These are phyloP conservation scores for Aspergillus sp. DNA, from an alignment of 2,329 filamentous ascomycete species.

Conservation along the genomic window DNA sequence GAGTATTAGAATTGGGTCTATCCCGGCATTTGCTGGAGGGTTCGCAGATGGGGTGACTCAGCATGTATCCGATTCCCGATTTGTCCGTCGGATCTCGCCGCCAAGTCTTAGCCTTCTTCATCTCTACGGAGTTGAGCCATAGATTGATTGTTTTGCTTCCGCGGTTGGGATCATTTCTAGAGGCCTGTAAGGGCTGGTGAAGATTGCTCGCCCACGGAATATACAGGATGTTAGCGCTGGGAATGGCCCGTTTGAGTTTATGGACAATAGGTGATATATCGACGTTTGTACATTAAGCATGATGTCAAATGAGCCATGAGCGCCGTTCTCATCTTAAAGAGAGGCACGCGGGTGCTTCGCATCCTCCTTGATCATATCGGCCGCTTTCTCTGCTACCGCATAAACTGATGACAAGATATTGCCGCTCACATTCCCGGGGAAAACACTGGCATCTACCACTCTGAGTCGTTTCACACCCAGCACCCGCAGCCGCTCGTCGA, in stretches of 20 bases:
- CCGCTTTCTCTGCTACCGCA: conserved; percentile 26
- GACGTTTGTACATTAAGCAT: no score
- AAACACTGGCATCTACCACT: conserved; percentile 24
- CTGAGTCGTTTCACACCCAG: conserved; percentile 21
- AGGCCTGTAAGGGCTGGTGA: no score
- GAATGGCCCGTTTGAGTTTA: no score
- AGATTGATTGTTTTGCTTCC: no score
- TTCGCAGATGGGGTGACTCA: neutral
- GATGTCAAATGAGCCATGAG: no score
- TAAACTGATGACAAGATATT: conserved; percentile 25
- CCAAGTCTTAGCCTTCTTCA: neutral
- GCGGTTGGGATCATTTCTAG: no score
- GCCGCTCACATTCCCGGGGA: conserved; percentile 23
- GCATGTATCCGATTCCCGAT: neutral
- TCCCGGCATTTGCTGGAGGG: neutral
- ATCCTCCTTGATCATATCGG: conserved; percentile 25
- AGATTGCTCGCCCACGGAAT: no score
- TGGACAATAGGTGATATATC: no score
- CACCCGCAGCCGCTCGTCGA: conserved; percentile 24
- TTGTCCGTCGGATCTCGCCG: neutral
- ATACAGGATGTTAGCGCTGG: no score
- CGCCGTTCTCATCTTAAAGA: neutral
- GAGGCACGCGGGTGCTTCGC: neutral
- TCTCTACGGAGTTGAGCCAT: neutral
- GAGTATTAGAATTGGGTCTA: neutral